These are phyloP conservation scores for Intubia oerlemansii DNA, from an alignment of 2,329 filamentous ascomycete species.

Conservation along the genomic window DNA sequence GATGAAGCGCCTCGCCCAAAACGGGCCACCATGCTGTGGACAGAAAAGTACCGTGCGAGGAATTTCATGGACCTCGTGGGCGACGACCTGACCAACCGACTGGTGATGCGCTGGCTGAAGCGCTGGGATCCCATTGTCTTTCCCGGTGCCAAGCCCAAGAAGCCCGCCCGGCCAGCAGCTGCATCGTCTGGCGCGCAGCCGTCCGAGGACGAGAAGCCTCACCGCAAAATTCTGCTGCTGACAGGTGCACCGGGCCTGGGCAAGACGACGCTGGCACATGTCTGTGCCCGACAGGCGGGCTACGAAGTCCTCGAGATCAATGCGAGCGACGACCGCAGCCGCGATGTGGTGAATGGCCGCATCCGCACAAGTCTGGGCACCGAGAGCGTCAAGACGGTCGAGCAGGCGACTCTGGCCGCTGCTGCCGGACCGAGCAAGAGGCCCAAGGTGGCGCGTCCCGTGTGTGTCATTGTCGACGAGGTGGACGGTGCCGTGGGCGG, in stretches of 20 bases:
- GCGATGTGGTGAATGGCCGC: conserved; percentile 71
- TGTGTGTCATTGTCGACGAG: conserved; percentile 90
- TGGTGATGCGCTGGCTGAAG: conserved; percentile 84
- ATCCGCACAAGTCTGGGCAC: conserved; percentile 86
- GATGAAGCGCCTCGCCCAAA: conserved; percentile 1
- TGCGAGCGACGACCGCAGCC: conserved; percentile 83
- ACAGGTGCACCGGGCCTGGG: conserved; percentile 84
- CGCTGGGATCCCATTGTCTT: conserved; percentile 87
- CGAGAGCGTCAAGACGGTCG: conserved; percentile 69
- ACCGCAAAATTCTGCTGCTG: conserved; percentile 73
- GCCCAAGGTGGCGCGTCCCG: conserved; percentile 45
- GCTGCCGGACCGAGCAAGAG: too few relatives aligned
- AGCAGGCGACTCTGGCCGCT: too few relatives aligned
- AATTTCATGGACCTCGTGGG: conserved; percentile 88
- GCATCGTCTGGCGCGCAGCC: background rate
- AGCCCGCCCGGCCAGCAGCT: background rate
- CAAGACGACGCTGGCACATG: conserved; percentile 90
- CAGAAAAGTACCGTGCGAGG: conserved; percentile 85
- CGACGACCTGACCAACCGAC: conserved; percentile 80
- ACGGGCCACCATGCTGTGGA: conserved; percentile 67
- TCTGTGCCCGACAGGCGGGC: conserved; percentile 83
- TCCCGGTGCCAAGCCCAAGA: conserved; percentile 22
- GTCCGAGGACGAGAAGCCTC: conserved; percentile 42
- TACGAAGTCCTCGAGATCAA: conserved; percentile 97
- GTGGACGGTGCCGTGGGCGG: conserved; percentile 86